These are phyloP conservation scores for Eucalyptus sideroxylon DNA, from an alignment of 345 rosid genomes.

Conservation along the genomic window DNA sequence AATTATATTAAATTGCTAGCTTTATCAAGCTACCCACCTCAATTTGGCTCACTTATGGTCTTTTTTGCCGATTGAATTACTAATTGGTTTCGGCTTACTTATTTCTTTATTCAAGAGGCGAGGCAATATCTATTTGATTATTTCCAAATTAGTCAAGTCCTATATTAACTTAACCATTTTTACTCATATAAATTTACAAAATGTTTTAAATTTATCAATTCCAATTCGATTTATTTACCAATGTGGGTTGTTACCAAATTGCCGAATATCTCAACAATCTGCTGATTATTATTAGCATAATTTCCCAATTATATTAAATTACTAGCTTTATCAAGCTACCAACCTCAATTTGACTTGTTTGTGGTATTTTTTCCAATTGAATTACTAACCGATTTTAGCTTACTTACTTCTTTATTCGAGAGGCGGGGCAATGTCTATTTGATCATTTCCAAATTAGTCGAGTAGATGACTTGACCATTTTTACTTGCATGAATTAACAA, in stretches of 20 bases:
- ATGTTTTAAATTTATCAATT: background rate
- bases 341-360: too few species aligned
- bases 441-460: too few species aligned
- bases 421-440: background rate
- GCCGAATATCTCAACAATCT: rapidly evolving
- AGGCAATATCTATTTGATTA: background rate
- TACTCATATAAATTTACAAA: background rate
- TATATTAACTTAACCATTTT: background rate
- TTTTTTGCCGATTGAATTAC: too few species aligned
- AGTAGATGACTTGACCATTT: too few species aligned
- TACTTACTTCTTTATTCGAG: background rate
- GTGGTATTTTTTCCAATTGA: background rate
- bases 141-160: background rate
- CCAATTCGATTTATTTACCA: background rate
- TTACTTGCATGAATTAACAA: too few species aligned
- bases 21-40: background rate
- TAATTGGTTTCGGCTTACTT: rapidly evolving
- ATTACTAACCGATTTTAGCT: background rate
- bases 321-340: too few species aligned
- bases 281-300: too few species aligned
- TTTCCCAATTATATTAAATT: too few species aligned
- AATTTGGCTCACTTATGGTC: background rate
- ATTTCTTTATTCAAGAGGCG: background rate
- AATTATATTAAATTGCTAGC: too few species aligned
- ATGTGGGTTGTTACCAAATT: background rate